Evolutionary conservation across 1,284 basidiomycete species (phyloP), one percentile per base, ranked within the genome.

Genomic region (Cryptococcus amylolentus): DNA sequence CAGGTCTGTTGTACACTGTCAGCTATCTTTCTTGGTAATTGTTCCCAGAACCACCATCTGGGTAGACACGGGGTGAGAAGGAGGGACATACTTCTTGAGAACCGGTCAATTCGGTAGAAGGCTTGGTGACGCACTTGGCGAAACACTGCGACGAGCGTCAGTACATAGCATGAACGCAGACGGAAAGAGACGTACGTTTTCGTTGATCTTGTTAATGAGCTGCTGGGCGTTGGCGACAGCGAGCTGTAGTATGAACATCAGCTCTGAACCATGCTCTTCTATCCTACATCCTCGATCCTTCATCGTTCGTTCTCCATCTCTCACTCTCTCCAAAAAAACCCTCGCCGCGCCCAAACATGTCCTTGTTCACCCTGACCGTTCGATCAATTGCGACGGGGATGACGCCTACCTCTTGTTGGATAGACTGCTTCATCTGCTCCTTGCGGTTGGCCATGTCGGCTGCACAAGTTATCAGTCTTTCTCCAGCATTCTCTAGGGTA

Each of bases 131-230:
- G 56, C 76, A 77, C 65, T 78, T 78, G 54, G 68, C 68, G 57
- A 77, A 78, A 61, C 76, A 78, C 76, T 78, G 27, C 55, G 28
- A 9, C 12, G 41, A 38, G n/a, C 23, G 16, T 47, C 27, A 52
- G 20, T 18, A 20, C 7, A 16, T 47, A 39, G 37, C 28, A 27
- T 31, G 20, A 16, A 44, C 18, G 27, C 5, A 39, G 35, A 6
- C 7, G 31, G 20, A 9, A 27, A 8, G 26, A 3, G 38, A 67
- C 75, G 58, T 56, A 77, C 76, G 66, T 78, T 77, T 60, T 77
- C 75, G 63, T 77, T 78, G 65, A 78, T 77, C 70, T 78, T 78
- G 68, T 73, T 77, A 60, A 78, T 74, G 54, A 78, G 63, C 56
- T 73, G 72, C 64, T 78, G 75, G 35, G 76, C 76, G 51, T 76